Base-by-base conservation (phyloP, 31 red algal species). In the Odonthalia washingtoniensis region DNA sequence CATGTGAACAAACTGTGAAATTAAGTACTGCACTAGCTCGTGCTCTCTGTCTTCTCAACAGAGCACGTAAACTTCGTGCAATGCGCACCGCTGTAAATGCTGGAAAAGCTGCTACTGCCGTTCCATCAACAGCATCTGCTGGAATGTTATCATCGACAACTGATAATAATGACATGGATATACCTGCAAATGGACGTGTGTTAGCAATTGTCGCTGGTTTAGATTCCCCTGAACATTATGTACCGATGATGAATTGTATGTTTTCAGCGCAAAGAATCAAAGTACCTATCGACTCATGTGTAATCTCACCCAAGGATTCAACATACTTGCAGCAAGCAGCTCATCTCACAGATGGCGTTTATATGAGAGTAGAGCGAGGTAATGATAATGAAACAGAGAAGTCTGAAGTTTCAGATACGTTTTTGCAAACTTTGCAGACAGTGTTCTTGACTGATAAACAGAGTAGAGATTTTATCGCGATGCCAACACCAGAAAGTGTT, bases 321-420 rank as follows among this genome's bases (percentile, higher is more conserved):
- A 95, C 88, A 30, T 93, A 91, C 45, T 86, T 97, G 35, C 95
- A 97, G 69, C 95, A 97, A 72, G 88, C 88, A 26, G 91, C 91
- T 16, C 90, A 82, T 52, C 78, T 91, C 2, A 97, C 95, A n/a
- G 68, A 91, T 18, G 95, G 95, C 31, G 88, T 97, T 4, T 97
- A 94, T 74, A 24, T 94, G 17, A 65, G 89, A 40, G 65, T 85
- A n/a, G 82, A 81, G 0, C 9, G 49, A 21, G n/a, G n/a, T n/a
- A n/a, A n/a, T n/a, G 77, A 52, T 17, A 75, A 87, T 61, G 46
- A 42, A 2, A 75, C 63, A 1, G 70, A 32, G 28, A 46, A 65
- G 3, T 79, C 82, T 37, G 49, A 57, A 57, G 49, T 57, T 57
- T 57, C 49, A 57, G 82, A 89, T 45, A 38, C 75, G 6, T 85